A percentile compares a stretch with the other conserved stretches of the same genome.
phyloP scores from a whole-genome alignment of 306 rosid species.

The Ormosia semicastrata region DNA sequence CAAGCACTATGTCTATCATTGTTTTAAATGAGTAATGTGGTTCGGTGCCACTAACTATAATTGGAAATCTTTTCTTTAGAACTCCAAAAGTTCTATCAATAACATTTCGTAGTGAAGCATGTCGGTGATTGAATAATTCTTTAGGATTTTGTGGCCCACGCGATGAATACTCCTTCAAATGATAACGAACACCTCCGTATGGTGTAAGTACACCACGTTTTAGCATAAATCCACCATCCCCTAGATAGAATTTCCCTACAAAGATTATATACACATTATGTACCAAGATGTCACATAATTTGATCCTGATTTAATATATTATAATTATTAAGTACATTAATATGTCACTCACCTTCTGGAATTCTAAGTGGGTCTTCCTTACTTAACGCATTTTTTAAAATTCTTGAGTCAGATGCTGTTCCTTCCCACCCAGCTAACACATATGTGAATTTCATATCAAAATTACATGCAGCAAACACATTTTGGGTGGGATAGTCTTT shows the following conservation, averaged over 20 bases:
- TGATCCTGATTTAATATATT: no score
- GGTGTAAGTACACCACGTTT: not conserved
- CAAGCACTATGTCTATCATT: no score
- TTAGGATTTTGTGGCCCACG: no score
- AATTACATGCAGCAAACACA: not conserved
- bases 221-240: not conserved
- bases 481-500: not conserved
- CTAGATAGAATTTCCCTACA: not conserved
- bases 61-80: no score
- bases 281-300: not conserved
- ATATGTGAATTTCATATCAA: conserved; percentile 13
- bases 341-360: not conserved
- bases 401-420: not conserved
- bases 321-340: not conserved
- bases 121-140: no score
- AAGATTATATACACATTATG: not conserved
- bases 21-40: no score
- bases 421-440: not conserved
- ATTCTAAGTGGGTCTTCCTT: not conserved
- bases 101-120: no score
- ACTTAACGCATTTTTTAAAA: not conserved
- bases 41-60: no score
- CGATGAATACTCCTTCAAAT: no score
- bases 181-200: no score
- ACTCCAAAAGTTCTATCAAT: no score